Evolutionary conservation across 306 rosid genomes (phyloP).

Genomic region (Lathyrus oleraceus): DNA sequence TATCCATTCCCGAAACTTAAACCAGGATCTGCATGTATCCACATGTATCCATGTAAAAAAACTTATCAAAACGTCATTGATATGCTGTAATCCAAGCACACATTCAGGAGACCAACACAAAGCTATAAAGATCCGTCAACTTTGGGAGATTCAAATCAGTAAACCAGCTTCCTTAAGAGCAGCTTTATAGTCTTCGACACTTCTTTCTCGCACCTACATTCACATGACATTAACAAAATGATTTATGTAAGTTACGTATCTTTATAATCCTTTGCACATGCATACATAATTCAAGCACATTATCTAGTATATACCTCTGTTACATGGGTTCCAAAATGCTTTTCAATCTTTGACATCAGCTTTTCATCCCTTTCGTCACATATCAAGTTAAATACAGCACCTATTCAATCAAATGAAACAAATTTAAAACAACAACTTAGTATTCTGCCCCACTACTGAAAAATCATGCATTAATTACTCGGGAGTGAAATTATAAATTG

Average conservation of each 20-base stretch:
- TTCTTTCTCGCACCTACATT: slow-evolving; percentile 39
- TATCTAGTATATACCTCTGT: slow-evolving; percentile 45
- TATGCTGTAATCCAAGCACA: background rate
- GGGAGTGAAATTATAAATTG: background rate
- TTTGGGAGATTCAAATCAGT: slow-evolving; percentile 30
- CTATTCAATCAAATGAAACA: slow-evolving; percentile 39
- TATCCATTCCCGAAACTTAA: slow-evolving; percentile 26
- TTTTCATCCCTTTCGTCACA: slow-evolving; percentile 43
- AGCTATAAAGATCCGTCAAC: slow-evolving; percentile 26
- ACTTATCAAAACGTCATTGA: background rate
- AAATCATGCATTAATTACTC: background rate
- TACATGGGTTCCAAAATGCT: slow-evolving; percentile 47
- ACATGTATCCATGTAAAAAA: slow-evolving; percentile 6
- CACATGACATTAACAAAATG: slow-evolving; percentile 25
- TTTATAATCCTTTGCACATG: background rate
- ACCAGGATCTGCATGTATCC: slow-evolving; percentile 7
- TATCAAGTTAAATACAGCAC: slow-evolving; percentile 65
- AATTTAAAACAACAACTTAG: background rate
- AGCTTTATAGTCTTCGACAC: slow-evolving; percentile 49
- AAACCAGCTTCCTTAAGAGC: slow-evolving; percentile 71
- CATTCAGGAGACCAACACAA: slow-evolving; percentile 4
- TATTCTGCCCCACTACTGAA: slow-evolving; percentile 3
- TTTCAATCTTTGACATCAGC: slow-evolving; percentile 51
- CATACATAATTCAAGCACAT: background rate
- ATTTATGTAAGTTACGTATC: slow-evolving; percentile 8